Evolutionary conservation across 2,329 filamentous ascomycete species (phyloP).

Genomic region (Cladosporium cucumerinum): DNA sequence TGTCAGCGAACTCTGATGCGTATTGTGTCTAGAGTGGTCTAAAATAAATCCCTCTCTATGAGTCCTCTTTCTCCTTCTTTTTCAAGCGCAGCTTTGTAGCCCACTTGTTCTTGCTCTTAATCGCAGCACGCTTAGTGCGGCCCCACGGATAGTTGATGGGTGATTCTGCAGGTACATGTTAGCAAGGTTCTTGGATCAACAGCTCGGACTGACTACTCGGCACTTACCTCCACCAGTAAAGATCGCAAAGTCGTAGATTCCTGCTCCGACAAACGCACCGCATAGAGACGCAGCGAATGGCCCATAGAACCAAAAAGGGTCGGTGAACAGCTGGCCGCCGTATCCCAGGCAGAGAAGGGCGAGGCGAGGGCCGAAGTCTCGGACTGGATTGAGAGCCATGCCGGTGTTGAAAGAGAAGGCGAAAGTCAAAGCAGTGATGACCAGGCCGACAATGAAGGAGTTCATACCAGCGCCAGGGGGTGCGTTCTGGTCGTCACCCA

Average conservation of each 20-base stretch:
- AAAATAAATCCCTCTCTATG: background rate
- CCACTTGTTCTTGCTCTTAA: conserved; percentile 29
- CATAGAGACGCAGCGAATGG: conserved; percentile 41
- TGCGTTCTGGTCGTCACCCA: conserved; percentile 33
- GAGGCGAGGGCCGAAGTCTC: conserved; percentile 51
- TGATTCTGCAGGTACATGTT: conserved; percentile 31
- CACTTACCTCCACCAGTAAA: conserved; percentile 43
- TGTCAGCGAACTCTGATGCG: background rate
- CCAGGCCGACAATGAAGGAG: conserved; percentile 48
- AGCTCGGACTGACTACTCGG: background rate
- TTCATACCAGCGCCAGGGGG: conserved; percentile 50
- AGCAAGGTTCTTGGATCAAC: background rate
- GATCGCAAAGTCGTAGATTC: conserved; percentile 50
- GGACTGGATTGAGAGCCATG: conserved; percentile 47
- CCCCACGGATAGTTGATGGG: conserved; percentile 49
- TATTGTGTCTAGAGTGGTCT: too few relatives aligned
- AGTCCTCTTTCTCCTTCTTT: conserved; percentile 4
- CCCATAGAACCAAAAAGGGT: conserved; percentile 49
- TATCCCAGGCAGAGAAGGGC: conserved; percentile 47
- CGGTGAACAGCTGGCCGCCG: conserved; percentile 36
- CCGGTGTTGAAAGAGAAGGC: conserved; percentile 49
- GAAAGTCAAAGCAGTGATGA: conserved; percentile 38
- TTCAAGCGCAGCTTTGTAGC: conserved; percentile 20
- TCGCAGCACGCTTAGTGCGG: conserved; percentile 26
- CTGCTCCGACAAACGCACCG: conserved; percentile 44